These are phyloP conservation scores for Penicillium sp. DNA, from an alignment of 2,329 filamentous ascomycete genomes.

Conservation along the genomic window DNA sequence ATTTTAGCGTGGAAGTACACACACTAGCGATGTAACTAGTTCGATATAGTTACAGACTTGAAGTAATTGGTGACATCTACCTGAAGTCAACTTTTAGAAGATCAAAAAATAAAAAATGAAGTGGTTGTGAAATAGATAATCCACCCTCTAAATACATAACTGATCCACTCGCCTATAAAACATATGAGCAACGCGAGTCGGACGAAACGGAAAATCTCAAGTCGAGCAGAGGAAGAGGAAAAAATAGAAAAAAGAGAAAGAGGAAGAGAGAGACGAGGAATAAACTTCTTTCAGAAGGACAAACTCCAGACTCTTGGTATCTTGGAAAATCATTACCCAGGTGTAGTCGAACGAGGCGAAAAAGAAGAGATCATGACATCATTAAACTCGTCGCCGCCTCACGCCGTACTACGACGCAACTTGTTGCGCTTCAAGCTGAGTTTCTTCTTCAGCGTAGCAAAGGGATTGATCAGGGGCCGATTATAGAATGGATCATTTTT, in stretches of 20 bases:
- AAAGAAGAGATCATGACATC: slow-evolving; percentile 5
- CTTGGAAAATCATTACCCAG: slow-evolving; percentile 9
- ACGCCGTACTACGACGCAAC: slow-evolving; percentile 22
- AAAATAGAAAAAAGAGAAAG: not conserved
- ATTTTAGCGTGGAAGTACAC: no score
- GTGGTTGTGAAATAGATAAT: not conserved
- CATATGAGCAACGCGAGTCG: not conserved
- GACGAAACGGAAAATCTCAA: not conserved
- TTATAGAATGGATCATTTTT: slow-evolving; percentile 46
- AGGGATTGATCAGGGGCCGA: slow-evolving; percentile 33
- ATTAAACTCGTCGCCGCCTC: slow-evolving; percentile 6
- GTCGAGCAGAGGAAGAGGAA: not conserved
- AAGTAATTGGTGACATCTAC: no score
- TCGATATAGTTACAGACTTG: no score
- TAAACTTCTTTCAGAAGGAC: not conserved
- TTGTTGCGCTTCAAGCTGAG: slow-evolving; percentile 33
- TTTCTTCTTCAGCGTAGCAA: slow-evolving; percentile 31
- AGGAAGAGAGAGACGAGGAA: not conserved
- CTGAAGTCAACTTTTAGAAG: no score
- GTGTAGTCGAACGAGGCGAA: not conserved
- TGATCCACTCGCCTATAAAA: not conserved
- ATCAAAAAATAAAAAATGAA: not conserved
- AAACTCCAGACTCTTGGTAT: slow-evolving; percentile 4
- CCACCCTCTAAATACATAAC: not conserved
- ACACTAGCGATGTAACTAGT: no score